Percentiles rank a stretch among this genome's conserved stretches.
Evolutionary conservation across 1,139 yeast genomes (phyloP).

Genomic region (Yamadazyma sp.): DNA sequence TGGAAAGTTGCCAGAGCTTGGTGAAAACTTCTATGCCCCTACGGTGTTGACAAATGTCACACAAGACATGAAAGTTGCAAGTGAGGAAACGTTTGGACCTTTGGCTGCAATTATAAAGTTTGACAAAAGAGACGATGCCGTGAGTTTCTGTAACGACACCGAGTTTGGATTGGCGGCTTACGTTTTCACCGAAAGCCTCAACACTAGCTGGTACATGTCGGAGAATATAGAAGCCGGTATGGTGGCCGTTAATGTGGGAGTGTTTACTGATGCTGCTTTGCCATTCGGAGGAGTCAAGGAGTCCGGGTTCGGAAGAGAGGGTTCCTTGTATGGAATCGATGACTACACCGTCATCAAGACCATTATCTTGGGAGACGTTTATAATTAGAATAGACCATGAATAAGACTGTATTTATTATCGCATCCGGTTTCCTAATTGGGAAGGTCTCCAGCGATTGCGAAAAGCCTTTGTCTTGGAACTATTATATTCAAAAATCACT

Average conservation of each 20-base stretch:
- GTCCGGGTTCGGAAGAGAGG: constrained; percentile 52
- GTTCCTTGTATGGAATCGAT: constrained; percentile 47
- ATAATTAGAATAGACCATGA: constrained; percentile 19
- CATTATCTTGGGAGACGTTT: constrained; percentile 38
- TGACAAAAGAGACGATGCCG: constrained; percentile 39
- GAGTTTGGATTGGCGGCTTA: constrained; percentile 48
- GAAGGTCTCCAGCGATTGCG: not conserved
- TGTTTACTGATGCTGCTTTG: constrained; percentile 46
- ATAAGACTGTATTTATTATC: not conserved
- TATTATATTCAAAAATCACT: too few relatives aligned
- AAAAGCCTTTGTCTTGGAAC: too few relatives aligned
- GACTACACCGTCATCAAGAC: constrained; percentile 45
- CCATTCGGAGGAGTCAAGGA: constrained; percentile 53
- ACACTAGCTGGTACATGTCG: constrained; percentile 55
- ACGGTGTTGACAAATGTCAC: constrained; percentile 42
- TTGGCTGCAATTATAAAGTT: constrained; percentile 44
- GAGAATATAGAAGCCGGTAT: constrained; percentile 46
- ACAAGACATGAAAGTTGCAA: constrained; percentile 37
- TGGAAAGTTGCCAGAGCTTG: constrained; percentile 39
- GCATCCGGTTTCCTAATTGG: constrained; percentile 27
- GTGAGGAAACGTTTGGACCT: constrained; percentile 51
- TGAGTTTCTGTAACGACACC: constrained; percentile 38
- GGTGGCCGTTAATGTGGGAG: constrained; percentile 48
- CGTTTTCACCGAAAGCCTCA: constrained; percentile 42
- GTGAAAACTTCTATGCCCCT: constrained; percentile 41